These are phyloP conservation scores for Chara braunii DNA, from an alignment of 139 green algal genomes.

Conservation along the genomic window DNA sequence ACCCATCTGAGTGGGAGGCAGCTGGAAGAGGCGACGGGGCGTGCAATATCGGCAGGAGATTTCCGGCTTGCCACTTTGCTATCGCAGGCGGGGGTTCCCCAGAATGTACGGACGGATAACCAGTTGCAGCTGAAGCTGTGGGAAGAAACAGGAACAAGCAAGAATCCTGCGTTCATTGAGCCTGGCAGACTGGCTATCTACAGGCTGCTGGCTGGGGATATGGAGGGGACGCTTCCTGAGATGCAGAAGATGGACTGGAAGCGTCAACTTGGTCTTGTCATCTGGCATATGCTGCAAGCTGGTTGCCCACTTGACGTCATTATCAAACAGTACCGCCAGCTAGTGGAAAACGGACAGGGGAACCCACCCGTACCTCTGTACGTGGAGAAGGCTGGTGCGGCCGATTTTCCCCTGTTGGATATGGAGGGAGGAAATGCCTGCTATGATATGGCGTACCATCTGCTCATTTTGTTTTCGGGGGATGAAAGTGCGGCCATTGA, in stretches of 20 bases:
- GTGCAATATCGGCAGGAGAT: conserved; percentile 59
- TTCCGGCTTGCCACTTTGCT: conserved; percentile 66
- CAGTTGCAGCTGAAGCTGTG: conserved; percentile 58
- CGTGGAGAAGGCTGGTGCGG: no score
- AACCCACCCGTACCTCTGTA: conserved; percentile 45
- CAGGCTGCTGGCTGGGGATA: conserved; percentile 58
- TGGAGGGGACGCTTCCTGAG: conserved; percentile 17
- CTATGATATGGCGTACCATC: conserved; percentile 57
- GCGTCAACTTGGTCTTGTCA: conserved; percentile 60
- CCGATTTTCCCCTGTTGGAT: no score
- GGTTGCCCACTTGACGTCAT: background rate
- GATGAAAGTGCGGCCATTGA: background rate
- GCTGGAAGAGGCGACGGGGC: conserved; percentile 40
- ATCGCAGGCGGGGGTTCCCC: conserved; percentile 34
- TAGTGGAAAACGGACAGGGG: background rate
- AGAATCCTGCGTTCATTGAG: conserved; percentile 42
- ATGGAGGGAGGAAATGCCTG: conserved; percentile 1
- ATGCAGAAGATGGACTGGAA: conserved; percentile 65
- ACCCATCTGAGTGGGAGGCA: conserved; percentile 57
- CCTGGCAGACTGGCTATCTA: conserved; percentile 48
- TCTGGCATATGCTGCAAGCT: conserved; percentile 52
- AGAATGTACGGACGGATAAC: conserved; percentile 22
- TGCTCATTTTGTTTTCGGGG: conserved; percentile 52
- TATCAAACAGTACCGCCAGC: background rate
- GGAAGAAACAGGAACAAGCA: conserved; percentile 14